Conservation (phyloP, 306 rosid genomes). For the Crotalaria pallida region DNA sequence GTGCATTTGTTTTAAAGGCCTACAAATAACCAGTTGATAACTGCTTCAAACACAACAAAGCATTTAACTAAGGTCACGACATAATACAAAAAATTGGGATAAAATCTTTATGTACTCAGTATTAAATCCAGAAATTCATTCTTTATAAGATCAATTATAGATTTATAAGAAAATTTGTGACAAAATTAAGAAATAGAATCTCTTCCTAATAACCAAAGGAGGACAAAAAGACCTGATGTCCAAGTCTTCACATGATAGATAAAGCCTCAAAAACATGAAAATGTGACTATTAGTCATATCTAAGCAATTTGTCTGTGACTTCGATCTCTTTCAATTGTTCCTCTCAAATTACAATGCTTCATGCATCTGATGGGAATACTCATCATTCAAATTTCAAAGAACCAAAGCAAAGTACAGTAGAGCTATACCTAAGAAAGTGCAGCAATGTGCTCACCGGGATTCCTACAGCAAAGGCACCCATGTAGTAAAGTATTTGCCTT, state of each 20-base stretch:
- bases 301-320: neutral
- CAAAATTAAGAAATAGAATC: neutral
- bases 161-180: neutral
- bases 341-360: neutral
- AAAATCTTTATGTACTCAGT: neutral
- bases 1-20: neutral
- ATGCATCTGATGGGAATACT: neutral
- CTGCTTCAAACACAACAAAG: neutral
- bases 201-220: neutral
- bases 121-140: neutral
- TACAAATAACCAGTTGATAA: neutral
- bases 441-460: slow-evolving; percentile 99
- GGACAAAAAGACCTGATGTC: neutral
- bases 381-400: slow-evolving; percentile 23
- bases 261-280: slow-evolving; percentile 4
- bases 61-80: neutral
- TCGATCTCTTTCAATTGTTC: neutral
- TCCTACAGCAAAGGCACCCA: slow-evolving; percentile 90
- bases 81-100: neutral
- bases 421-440: slow-evolving; percentile 84
- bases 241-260: neutral
- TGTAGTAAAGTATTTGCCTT: slow-evolving; percentile 83
- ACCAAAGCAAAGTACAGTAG: slow-evolving; percentile 48
- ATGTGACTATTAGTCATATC: neutral
- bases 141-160: neutral